A percentile compares a stretch with the other conserved stretches of the same genome.
phyloP scores from a whole-genome alignment of 305 asterid genomes.

The Solanum aculeatissimum region DNA sequence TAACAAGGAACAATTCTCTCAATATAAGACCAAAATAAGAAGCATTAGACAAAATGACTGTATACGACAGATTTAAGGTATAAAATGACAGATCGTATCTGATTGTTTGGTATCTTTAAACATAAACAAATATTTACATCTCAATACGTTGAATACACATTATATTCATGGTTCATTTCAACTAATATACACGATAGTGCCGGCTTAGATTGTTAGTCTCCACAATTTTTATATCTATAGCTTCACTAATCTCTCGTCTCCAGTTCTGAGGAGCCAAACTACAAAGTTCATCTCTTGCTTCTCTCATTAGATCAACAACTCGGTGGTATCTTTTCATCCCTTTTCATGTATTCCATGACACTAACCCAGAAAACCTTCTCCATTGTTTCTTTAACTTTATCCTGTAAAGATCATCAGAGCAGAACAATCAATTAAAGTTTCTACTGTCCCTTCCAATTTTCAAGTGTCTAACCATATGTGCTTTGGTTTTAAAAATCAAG shows the following conservation, averaged over 20 bases:
- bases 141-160: no score
- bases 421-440: not conserved
- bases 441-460: not conserved
- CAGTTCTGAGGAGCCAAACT: slow-evolving; percentile 72
- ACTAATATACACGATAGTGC: no score
- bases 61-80: no score
- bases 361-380: slow-evolving; percentile 94
- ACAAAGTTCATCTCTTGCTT: slow-evolving; percentile 75
- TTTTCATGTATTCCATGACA: slow-evolving; percentile 57
- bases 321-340: slow-evolving; percentile 51
- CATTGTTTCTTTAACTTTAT: slow-evolving; percentile 53
- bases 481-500: not conserved
- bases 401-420: slow-evolving; percentile 27
- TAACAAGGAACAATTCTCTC: no score
- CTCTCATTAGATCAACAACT: slow-evolving; percentile 63
- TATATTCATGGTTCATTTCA: no score
- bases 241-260: slow-evolving; percentile 62
- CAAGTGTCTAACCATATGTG: not conserved
- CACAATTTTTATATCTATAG: slow-evolving; percentile 63
- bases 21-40: no score
- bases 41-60: no score
- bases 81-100: no score
- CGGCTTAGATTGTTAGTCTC: no score
- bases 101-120: no score
- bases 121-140: no score